These are phyloP conservation scores for Persicaria tinctoria DNA, from an alignment of 148 eudicot genomes.

Conservation along the genomic window DNA sequence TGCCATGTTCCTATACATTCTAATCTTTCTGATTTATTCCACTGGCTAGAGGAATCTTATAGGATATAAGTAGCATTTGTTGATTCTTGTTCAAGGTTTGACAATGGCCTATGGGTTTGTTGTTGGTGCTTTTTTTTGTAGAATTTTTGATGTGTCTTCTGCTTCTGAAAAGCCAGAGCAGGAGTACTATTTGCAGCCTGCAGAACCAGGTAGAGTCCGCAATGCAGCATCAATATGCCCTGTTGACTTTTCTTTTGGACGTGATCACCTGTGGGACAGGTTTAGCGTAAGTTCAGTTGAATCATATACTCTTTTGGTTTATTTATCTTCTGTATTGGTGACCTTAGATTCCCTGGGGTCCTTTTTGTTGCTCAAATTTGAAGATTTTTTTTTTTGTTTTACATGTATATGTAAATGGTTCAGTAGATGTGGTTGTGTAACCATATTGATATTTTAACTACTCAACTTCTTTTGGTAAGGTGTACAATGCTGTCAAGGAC, in stretches of 20 bases:
- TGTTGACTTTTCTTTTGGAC: constrained; percentile 86
- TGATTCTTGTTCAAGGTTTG: background rate
- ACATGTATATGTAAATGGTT: background rate
- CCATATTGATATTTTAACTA: background rate
- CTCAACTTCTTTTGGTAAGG: background rate
- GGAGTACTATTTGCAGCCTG: constrained; percentile 88
- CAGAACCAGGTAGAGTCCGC: constrained; percentile 51
- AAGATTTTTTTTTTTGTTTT: background rate
- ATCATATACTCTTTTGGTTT: constrained; percentile 5
- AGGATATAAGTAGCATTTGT: background rate
- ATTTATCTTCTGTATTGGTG: background rate
- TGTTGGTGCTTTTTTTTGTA: constrained; percentile 21
- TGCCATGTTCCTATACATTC: background rate
- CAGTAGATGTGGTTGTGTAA: background rate
- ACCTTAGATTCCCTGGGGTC: background rate
- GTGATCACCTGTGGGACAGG: constrained; percentile 94
- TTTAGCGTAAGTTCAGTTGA: constrained; percentile 65
- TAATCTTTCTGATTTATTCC: background rate
- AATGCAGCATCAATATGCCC: constrained; percentile 84
- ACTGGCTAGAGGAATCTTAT: background rate
- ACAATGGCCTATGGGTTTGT: background rate
- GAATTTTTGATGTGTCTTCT: constrained; percentile 75
- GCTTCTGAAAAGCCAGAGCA: constrained; percentile 65
- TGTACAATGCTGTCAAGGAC: background rate
- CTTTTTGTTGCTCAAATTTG: background rate